Percentiles rank a stretch among this genome's conserved stretches.
Evolutionary conservation across 2,329 filamentous ascomycete genomes (phyloP).

Genomic region (Fusarium buxicola): DNA sequence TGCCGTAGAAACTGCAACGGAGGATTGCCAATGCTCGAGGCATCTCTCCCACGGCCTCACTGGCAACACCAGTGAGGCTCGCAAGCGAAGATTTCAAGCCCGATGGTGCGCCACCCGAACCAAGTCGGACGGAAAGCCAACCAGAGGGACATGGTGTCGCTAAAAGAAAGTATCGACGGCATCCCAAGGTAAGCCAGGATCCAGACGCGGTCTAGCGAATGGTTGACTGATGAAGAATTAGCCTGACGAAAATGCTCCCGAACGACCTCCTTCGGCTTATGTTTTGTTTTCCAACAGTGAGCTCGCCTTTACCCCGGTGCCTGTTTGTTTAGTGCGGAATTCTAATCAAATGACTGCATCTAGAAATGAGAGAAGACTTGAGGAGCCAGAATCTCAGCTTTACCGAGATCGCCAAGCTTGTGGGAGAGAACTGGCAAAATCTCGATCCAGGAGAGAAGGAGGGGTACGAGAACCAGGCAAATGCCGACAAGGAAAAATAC

Average conservation of each 20-base stretch:
- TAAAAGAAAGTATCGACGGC: constrained; percentile 81
- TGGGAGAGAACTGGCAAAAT: constrained; percentile 85
- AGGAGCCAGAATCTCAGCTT: constrained; percentile 83
- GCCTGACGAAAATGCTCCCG: constrained; percentile 83
- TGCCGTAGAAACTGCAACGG: constrained; percentile 78
- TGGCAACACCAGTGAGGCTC: constrained; percentile 62
- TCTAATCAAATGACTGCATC: constrained; percentile 3
- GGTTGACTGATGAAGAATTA: constrained; percentile 47
- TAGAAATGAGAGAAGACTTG: constrained; percentile 81
- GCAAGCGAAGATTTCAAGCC: constrained; percentile 65
- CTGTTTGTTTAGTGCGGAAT: background rate
- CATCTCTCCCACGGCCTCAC: constrained; percentile 64
- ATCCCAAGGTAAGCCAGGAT: constrained; percentile 72
- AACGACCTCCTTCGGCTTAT: constrained; percentile 84
- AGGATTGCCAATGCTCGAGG: constrained; percentile 81
- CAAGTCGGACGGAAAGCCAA: constrained; percentile 59
- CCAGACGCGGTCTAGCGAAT: background rate
- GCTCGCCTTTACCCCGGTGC: constrained; percentile 46
- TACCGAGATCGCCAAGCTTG: constrained; percentile 84
- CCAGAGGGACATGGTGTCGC: constrained; percentile 58
- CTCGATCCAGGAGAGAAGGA: constrained; percentile 75
- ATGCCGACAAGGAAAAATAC: constrained; percentile 80
- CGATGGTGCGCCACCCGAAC: constrained; percentile 65
- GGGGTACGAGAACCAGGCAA: constrained; percentile 77
- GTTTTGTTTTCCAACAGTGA: constrained; percentile 87